These are phyloP conservation scores for Protomyces gravidus DNA, from an alignment of 1,139 yeast species.

Conservation along the genomic window DNA sequence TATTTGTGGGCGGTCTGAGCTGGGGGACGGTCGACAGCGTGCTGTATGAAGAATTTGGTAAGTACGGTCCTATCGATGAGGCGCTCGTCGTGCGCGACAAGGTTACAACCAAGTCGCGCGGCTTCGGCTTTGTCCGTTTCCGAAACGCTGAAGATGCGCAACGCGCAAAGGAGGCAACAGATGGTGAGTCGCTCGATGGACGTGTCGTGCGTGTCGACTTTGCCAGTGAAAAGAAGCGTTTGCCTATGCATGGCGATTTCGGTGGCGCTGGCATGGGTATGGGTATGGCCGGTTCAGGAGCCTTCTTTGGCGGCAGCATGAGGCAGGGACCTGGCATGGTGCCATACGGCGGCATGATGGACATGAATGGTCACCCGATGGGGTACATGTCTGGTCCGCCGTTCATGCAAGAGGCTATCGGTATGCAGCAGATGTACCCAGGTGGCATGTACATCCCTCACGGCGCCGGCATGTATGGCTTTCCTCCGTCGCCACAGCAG, in stretches of 20 bases:
- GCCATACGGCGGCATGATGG: not conserved
- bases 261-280: not conserved
- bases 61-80: conserved; percentile 22
- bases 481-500: not conserved
- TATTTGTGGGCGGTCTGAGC: conserved; percentile 25
- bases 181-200: conserved; percentile 24
- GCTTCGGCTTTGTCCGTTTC: conserved; percentile 98
- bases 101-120: conserved; percentile 82
- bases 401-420: not conserved
- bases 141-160: conserved; percentile 98
- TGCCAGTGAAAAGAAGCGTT: conserved; percentile 18
- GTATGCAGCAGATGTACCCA: not conserved
- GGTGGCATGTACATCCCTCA: not conserved
- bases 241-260: too few species aligned
- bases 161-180: conserved; percentile 52
- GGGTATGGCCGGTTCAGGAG: not conserved
- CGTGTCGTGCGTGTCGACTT: conserved; percentile 26
- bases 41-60: conserved; percentile 23
- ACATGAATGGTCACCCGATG: not conserved
- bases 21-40: conserved; percentile 25
- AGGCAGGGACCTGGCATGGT: not conserved
- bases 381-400: not conserved
- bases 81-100: conserved; percentile 4
- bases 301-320: not conserved
- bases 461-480: not conserved